These are phyloP conservation scores for Phytophthora quininea DNA, from an alignment of 352 stramenopile genomes.

Conservation along the genomic window DNA sequence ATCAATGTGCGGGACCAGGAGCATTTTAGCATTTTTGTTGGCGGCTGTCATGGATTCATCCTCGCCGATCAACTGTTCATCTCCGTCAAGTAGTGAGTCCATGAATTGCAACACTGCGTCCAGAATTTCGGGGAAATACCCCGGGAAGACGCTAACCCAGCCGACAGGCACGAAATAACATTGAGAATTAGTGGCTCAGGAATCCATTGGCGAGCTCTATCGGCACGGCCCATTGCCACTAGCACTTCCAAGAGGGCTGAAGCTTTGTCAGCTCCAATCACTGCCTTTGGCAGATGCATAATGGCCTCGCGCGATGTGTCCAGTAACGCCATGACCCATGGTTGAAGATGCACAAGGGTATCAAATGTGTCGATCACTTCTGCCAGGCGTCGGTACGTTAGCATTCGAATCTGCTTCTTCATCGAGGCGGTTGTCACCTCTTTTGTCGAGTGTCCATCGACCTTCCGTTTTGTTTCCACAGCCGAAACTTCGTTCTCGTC, in stretches of 20 bases:
- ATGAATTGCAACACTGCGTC: conserved; percentile 80
- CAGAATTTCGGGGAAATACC: conserved; percentile 76
- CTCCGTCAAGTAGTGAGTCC: conserved; percentile 76
- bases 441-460: conserved; percentile 10
- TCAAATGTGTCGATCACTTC: conserved; percentile 87
- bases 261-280: conserved; percentile 77
- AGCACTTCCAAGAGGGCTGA: conserved; percentile 83
- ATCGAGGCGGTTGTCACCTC: conserved; percentile 44
- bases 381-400: conserved; percentile 74
- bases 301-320: conserved; percentile 61
- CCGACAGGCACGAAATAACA: conserved; percentile 73
- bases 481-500: conserved; percentile 2
- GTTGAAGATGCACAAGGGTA: conserved; percentile 58
- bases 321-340: conserved; percentile 65
- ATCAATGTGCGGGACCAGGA: conserved; percentile 78
- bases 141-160: conserved; percentile 50
- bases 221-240: conserved; percentile 58
- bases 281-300: conserved; percentile 64
- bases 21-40: conserved; percentile 5
- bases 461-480: conserved; percentile 34
- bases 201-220: conserved; percentile 46
- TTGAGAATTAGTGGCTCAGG: conserved; percentile 42
- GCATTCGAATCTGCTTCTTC: conserved; percentile 83
- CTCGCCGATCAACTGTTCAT: conserved; percentile 44
- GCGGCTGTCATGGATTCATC: conserved; percentile 21